Conservation (phyloP, 371 early-diverging fungal species). For the Rhizopus arrhizus region DNA sequence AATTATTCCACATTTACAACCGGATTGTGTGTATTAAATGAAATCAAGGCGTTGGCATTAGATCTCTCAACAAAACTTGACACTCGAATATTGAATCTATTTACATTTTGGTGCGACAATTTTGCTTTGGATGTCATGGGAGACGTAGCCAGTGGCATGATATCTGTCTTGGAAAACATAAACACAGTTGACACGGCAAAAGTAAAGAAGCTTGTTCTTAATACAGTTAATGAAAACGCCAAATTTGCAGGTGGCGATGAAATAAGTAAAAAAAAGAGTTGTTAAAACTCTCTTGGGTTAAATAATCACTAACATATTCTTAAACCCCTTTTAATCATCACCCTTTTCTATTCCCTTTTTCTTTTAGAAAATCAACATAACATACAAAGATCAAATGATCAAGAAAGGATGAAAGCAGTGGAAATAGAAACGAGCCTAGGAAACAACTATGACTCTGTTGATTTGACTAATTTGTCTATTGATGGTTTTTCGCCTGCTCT, state of each 20-base stretch:
- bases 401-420: neutral
- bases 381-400: neutral
- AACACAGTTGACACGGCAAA: constrained; percentile 4
- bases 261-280: constrained; percentile 3
- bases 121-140: constrained; percentile 44
- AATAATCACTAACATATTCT: too few species aligned
- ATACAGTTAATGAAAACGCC: constrained; percentile 35
- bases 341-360: neutral
- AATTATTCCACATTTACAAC: constrained; percentile 66
- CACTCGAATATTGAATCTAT: constrained; percentile 28
- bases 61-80: neutral
- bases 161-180: constrained; percentile 34
- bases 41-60: constrained; percentile 48
- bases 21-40: constrained; percentile 48
- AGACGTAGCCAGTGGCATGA: constrained; percentile 45
- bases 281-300: neutral
- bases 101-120: constrained; percentile 31
- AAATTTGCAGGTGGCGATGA: constrained; percentile 7
- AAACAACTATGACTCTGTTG: constrained; percentile 29
- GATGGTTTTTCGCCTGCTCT: constrained; percentile 67
- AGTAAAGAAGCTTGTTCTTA: constrained; percentile 34
- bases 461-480: constrained; percentile 53
- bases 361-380: neutral
- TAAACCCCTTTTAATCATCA: too few species aligned
- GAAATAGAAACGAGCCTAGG: constrained; percentile 22